phyloP scores from a whole-genome alignment of 129 eudicot genomes.

The Flaveria bidentis region DNA sequence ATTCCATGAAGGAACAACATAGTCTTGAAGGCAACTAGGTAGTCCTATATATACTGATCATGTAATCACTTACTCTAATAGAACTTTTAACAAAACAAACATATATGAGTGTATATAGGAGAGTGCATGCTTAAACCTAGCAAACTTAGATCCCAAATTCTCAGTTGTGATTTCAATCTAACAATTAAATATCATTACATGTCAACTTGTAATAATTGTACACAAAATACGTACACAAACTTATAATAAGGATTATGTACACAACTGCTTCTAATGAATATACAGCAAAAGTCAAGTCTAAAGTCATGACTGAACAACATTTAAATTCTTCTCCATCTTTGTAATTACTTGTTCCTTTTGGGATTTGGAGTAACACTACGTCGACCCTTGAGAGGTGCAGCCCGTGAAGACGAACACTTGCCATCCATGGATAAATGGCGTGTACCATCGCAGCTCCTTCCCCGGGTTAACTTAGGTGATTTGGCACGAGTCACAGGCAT shows the following conservation, averaged over 20 bases:
- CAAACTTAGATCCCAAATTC: no score
- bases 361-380: slow-evolving; percentile 41
- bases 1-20: no score
- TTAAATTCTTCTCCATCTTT: not conserved
- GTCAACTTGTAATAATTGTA: not conserved
- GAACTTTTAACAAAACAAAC: no score
- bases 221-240: not conserved
- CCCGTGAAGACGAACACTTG: slow-evolving; percentile 50
- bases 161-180: no score
- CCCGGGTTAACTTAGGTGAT: slow-evolving; percentile 71
- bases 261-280: not conserved
- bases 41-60: no score
- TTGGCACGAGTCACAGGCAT: slow-evolving; percentile 80
- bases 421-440: slow-evolving; percentile 34
- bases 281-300: slow-evolving; percentile 3
- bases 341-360: slow-evolving; percentile 36
- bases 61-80: no score
- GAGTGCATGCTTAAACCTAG: no score
- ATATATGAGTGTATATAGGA: no score
- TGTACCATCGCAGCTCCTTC: slow-evolving; percentile 73
- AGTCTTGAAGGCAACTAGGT: no score
- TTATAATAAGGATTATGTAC: not conserved
- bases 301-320: not conserved
- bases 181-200: not conserved
- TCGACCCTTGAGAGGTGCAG: slow-evolving; percentile 40